Conservation (phyloP, 2,329 filamentous ascomycete genomes). For the Scedosporium minutisporum region DNA sequence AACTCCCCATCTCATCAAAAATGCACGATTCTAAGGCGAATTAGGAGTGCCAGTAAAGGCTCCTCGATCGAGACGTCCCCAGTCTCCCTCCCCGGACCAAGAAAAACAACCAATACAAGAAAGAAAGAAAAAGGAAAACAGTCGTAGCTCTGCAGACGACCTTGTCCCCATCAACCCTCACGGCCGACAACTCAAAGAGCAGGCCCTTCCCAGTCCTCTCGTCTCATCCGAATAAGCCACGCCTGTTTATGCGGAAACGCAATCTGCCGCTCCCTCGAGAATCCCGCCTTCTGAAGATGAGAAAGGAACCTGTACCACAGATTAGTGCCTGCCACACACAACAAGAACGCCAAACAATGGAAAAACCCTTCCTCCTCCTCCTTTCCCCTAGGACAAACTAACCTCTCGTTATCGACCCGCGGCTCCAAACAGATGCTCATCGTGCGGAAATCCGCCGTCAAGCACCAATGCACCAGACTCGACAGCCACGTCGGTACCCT, state of each 20-base stretch:
- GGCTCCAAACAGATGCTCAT: slow-evolving; percentile 80
- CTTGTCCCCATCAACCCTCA: background rate
- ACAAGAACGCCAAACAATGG: background rate
- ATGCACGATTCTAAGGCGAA: background rate
- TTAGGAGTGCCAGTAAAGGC: too few relatives aligned
- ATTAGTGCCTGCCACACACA: slow-evolving; percentile 2
- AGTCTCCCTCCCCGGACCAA: background rate
- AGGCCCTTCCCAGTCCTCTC: slow-evolving; percentile 73
- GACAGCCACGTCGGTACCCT: slow-evolving; percentile 75
- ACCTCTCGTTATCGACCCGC: slow-evolving; percentile 84
- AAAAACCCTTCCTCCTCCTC: background rate
- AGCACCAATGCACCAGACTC: slow-evolving; percentile 79
- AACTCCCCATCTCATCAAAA: background rate
- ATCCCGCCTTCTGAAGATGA: slow-evolving; percentile 68
- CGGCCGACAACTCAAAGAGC: slow-evolving; percentile 28
- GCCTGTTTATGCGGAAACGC: slow-evolving; percentile 88
- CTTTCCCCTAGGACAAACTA: slow-evolving; percentile 18
- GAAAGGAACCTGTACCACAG: slow-evolving; percentile 22
- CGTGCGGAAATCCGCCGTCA: slow-evolving; percentile 68
- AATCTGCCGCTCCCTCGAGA: slow-evolving; percentile 78
- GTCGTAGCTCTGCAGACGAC: background rate
- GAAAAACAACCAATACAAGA: background rate
- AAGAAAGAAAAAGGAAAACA: background rate
- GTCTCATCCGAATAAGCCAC: slow-evolving; percentile 69
- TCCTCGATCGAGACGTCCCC: background rate